phyloP scores from a whole-genome alignment of 345 rosid species.

The Barbarea vulgaris region DNA sequence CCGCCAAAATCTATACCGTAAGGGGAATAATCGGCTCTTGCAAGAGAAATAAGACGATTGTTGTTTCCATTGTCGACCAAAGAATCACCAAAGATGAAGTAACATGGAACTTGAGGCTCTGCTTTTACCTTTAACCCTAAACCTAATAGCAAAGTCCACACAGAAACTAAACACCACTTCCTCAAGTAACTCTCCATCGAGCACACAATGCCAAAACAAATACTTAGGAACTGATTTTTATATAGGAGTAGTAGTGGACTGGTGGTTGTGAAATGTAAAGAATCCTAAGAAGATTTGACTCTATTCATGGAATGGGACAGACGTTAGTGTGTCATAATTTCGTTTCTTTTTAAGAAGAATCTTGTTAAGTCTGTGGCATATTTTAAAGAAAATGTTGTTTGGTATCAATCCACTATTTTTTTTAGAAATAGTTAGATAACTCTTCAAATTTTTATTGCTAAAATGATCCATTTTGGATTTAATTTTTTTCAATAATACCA shows the following conservation, averaged over 20 bases:
- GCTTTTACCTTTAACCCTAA: conserved; percentile 35
- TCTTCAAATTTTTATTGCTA: too few species aligned
- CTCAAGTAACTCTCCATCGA: conserved; percentile 41
- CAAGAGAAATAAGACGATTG: conserved; percentile 46
- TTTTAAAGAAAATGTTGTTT: background rate
- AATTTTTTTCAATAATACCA: too few species aligned
- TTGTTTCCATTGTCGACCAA: conserved; percentile 90
- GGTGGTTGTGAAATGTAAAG: conserved; percentile 26
- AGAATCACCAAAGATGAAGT: conserved; percentile 87
- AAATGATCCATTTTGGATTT: too few species aligned
- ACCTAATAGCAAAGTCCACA: conserved; percentile 26
- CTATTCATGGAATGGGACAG: conserved; percentile 39
- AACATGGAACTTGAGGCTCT: conserved; percentile 73
- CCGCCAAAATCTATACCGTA: too few species aligned
- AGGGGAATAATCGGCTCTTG: too few species aligned
- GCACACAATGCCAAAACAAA: background rate
- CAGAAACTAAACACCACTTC: conserved; percentile 32
- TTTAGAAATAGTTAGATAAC: too few species aligned
- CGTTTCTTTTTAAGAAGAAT: background rate
- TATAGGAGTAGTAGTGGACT: conserved; percentile 17
- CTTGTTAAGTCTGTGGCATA: background rate
- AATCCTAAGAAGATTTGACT: conserved; percentile 29
- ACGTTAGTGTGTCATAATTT: conserved; percentile 9
- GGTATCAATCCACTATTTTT: too few species aligned
- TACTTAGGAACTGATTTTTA: conserved; percentile 2